Conservation (phyloP, 108 stramenopile genomes). For the Discostella pseudostelligera region DNA sequence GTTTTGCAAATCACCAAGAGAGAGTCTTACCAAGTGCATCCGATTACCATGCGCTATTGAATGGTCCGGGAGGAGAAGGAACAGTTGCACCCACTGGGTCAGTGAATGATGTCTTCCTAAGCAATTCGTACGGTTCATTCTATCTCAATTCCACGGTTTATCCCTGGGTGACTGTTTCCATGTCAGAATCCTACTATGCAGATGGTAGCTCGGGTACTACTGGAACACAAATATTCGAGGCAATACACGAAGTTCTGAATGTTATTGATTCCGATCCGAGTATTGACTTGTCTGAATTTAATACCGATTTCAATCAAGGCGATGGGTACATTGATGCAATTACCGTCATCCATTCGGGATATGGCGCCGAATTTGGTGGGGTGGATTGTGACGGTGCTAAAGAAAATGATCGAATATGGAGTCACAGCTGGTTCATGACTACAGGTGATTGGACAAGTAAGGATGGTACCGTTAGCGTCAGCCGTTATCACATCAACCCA, state of each 20-base stretch:
- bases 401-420: conserved; percentile 28
- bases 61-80: conserved; percentile 30
- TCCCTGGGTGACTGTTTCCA: conserved; percentile 40
- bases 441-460: conserved; percentile 25
- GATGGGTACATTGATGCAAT: conserved; percentile 37
- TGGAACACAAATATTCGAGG: conserved; percentile 16
- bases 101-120: conserved; percentile 29
- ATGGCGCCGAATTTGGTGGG: conserved; percentile 45
- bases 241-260: conserved; percentile 25
- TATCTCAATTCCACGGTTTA: conserved; percentile 36
- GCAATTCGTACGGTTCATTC: conserved; percentile 45
- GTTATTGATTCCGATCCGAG: conserved; percentile 30
- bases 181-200: conserved; percentile 46
- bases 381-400: conserved; percentile 27
- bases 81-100: conserved; percentile 47
- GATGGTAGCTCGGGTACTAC: conserved; percentile 32
- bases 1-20: conserved; percentile 55
- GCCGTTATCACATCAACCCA: conserved; percentile 39
- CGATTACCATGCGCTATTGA: conserved; percentile 44
- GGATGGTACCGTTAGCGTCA: conserved; percentile 30
- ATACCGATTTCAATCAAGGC: conserved; percentile 24
- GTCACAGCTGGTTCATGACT: conserved; percentile 32
- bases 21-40: conserved; percentile 41
- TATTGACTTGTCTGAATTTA: conserved; percentile 22
- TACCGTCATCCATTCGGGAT: conserved; percentile 47